Evolutionary conservation across 257 asterid genomes (phyloP).

Genomic region (Nemophila menziesii): DNA sequence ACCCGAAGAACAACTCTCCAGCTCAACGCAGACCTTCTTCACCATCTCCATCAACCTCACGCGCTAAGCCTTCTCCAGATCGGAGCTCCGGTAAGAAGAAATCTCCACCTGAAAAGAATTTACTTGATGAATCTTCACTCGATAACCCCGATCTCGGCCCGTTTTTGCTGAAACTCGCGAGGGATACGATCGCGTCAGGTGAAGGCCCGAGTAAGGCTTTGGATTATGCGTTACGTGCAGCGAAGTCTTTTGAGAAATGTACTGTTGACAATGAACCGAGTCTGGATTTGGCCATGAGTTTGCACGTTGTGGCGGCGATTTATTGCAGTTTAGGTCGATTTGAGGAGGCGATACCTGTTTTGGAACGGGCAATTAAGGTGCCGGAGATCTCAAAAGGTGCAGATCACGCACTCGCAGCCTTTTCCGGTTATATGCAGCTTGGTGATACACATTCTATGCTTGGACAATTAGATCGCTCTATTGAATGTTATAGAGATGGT

Average conservation of each 20-base stretch:
- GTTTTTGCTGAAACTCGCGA: slow-evolving; percentile 64
- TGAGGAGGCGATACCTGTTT: slow-evolving; percentile 84
- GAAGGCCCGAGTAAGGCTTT: slow-evolving; percentile 81
- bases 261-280: slow-evolving; percentile 66
- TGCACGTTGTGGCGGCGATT: slow-evolving; percentile 96
- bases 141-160: slow-evolving; percentile 99
- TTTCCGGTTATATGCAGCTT: slow-evolving; percentile 89
- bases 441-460: slow-evolving; percentile 97
- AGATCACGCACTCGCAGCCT: slow-evolving; percentile 92
- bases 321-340: slow-evolving; percentile 84
- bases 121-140: slow-evolving; percentile 58
- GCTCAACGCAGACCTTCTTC: slow-evolving; percentile 78
- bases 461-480: slow-evolving; percentile 91
- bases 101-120: slow-evolving; percentile 62
- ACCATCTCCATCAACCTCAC: slow-evolving; percentile 86
- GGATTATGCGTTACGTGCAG: slow-evolving; percentile 79
- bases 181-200: slow-evolving; percentile 90
- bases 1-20: slow-evolving; percentile 47
- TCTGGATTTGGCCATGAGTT: slow-evolving; percentile 90
- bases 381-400: slow-evolving; percentile 80
- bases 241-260: slow-evolving; percentile 73
- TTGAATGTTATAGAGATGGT: slow-evolving; percentile 77
- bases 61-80: slow-evolving; percentile 87
- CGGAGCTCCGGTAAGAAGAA: slow-evolving; percentile 76
- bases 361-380: slow-evolving; percentile 79